Percentiles rank a stretch among this genome's conserved stretches.
phyloP scores from a whole-genome alignment of 768 basidiomycete species.

The Mycena rebaudengoi region DNA sequence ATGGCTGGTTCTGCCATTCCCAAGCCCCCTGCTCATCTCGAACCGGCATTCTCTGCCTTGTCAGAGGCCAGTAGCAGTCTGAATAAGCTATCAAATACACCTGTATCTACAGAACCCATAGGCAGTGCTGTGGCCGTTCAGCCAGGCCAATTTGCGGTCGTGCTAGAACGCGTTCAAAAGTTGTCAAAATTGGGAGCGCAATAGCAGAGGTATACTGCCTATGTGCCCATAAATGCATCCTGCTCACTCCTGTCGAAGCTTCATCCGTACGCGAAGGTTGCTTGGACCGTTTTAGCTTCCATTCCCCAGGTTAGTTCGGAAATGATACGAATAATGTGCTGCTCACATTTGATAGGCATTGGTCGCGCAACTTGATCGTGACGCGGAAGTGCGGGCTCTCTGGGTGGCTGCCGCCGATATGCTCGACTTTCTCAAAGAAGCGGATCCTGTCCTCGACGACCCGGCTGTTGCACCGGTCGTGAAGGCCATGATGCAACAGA shows the following conservation, averaged over 20 bases:
- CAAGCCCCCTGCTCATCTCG: not conserved
- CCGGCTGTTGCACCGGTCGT: not conserved
- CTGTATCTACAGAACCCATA: too few species aligned
- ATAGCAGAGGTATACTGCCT: not conserved
- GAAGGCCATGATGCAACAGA: conserved; percentile 3
- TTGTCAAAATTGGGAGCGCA: not conserved
- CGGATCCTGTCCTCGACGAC: not conserved
- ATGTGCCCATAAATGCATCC: not conserved
- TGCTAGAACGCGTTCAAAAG: not conserved
- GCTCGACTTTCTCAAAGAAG: conserved; percentile 13
- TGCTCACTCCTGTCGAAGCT: not conserved
- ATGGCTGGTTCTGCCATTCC: not conserved
- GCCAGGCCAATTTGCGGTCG: not conserved
- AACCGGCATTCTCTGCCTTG: not conserved
- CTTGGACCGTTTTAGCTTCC: conserved; percentile 2
- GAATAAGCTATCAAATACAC: not conserved
- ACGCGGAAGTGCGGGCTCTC: not conserved
- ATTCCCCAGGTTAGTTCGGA: conserved; percentile 7
- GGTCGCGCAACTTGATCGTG: not conserved
- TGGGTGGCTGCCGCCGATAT: conserved; percentile 2
- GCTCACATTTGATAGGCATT: not conserved
- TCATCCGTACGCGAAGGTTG: conserved; percentile 10
- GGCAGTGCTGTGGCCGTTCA: not conserved
- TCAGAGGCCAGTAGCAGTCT: not conserved
- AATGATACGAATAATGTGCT: not conserved